Percentiles rank a stretch among this genome's conserved stretches.
Evolutionary conservation across 2,329 filamentous ascomycete genomes (phyloP).

Genomic region (Cytospora schulzeri): DNA sequence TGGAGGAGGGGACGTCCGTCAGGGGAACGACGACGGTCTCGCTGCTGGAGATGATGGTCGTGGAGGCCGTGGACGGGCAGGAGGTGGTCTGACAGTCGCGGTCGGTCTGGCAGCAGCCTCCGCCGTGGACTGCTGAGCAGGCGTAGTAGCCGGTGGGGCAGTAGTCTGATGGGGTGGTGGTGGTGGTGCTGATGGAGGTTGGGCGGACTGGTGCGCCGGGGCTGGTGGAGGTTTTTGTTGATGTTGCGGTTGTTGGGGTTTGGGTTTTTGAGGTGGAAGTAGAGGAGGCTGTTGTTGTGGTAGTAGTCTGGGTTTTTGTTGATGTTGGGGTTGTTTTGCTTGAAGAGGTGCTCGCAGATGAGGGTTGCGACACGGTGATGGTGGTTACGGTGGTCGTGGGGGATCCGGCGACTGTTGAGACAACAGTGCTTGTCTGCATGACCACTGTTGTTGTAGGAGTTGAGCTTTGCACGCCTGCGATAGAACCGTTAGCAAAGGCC

Average conservation of each 20-base stretch:
- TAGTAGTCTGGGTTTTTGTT: conserved; percentile 41
- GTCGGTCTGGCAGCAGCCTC: conserved; percentile 83
- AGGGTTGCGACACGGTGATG: conserved; percentile 42
- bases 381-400: conserved; percentile 46
- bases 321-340: conserved; percentile 40
- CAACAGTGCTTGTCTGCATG: conserved; percentile 42
- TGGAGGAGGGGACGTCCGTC: conserved; percentile 47
- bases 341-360: conserved; percentile 33
- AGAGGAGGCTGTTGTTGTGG: conserved; percentile 34
- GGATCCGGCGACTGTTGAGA: conserved; percentile 40
- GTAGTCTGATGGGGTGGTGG: conserved; percentile 45
- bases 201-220: conserved; percentile 52
- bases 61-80: conserved; percentile 64
- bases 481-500: conserved; percentile 9
- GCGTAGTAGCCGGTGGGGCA: conserved; percentile 94
- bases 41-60: conserved; percentile 68
- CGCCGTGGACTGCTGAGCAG: conserved; percentile 81
- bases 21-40: conserved; percentile 71
- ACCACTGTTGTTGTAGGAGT: conserved; percentile 29
- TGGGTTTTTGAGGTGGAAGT: conserved; percentile 41
- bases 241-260: conserved; percentile 34
- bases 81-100: conserved; percentile 80
- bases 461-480: conserved; percentile 40
- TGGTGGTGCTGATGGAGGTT: conserved; percentile 40
- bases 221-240: conserved; percentile 41